Base-by-base conservation (phyloP, 768 basidiomycete species). In the Suillus plorans region DNA sequence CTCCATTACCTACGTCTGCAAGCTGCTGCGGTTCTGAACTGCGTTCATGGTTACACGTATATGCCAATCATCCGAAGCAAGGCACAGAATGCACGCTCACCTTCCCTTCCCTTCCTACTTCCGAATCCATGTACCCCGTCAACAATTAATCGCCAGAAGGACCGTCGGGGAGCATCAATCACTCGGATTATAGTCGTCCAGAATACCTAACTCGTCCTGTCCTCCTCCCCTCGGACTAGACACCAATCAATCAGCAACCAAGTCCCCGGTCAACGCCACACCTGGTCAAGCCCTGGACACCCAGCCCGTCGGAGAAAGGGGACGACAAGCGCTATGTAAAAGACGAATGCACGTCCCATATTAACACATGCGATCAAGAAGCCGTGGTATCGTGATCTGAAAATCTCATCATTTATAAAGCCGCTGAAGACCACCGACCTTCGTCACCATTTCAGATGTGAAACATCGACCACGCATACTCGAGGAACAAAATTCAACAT, bases 61-160 rank as follows among this genome's bases (percentile, higher is more conserved):
- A 39, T n/a, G 58, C 58, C 41, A 59, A 59, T 59, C 58, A 59
- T 59, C 28, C 16, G 18, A 53, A 59, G 57, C 25, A 5, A 58
- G 58, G 58, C 41, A 59, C 58, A 20, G 28, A 31, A 39, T 2
- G 22, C 16, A 41, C n/a, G 16, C 57, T 59, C 22, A 39, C 56
- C 36, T 57, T 37, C 36, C n/a, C 22, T 50, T 14, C 22, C n/a
- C 20, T 25, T 28, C 57, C 16, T 25, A 41, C 53, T 59, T 59
- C 55, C 34, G 55, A 37, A 56, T 37, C 13, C 36, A 37, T n/a
- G 13, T 57, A 37, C n/a, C 56, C 36, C 56, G 36, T 57, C 57
- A 59, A 59, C 58, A 59, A 59, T 59, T 42, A 59, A 59, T 59
- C 58, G 58, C 41, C 18, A 59, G 58, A 59, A 59, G 58, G 41